Evolutionary conservation across 1,284 basidiomycete genomes (phyloP).

Genomic region (Cutaneotrichosporon sp.): DNA sequence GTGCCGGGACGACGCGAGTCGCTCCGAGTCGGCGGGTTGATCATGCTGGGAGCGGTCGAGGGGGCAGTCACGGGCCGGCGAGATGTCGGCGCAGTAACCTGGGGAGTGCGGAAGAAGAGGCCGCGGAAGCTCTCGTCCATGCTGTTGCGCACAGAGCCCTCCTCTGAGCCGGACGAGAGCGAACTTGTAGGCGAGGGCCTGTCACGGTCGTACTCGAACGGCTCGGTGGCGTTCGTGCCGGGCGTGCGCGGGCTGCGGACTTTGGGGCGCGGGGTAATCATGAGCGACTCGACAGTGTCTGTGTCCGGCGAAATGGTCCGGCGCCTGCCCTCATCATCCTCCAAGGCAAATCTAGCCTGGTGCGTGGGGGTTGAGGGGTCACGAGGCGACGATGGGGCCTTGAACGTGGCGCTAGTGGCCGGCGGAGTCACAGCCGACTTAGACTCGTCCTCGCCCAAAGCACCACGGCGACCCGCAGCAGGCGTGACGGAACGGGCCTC

Average conservation of each 20-base stretch:
- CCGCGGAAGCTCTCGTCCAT: conserved; percentile 31
- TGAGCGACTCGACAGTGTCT: conserved; percentile 12
- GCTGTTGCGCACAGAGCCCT: conserved; percentile 17
- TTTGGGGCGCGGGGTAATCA: conserved; percentile 3
- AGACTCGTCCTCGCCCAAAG: background rate
- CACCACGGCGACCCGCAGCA: background rate
- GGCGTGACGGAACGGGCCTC: background rate
- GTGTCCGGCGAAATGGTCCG: background rate
- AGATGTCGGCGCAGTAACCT: background rate
- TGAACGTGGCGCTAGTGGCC: background rate
- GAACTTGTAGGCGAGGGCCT: conserved; percentile 7
- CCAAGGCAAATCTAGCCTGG: background rate
- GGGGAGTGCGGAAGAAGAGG: conserved; percentile 48
- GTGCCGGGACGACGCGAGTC: background rate
- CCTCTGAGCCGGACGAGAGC: conserved; percentile 18
- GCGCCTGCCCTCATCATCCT: background rate
- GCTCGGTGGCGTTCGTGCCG: background rate
- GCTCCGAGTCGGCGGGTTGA: background rate
- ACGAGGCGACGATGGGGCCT: background rate
- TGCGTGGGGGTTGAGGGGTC: background rate
- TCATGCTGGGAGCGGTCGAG: background rate
- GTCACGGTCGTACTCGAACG: conserved; percentile 17
- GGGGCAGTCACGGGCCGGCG: background rate
- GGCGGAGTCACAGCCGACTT: conserved; percentile 4
- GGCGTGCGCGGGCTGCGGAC: background rate